Evolutionary conservation across 495 filamentous ascomycete genomes (phyloP).

Genomic region (Corynascus novoguineensis): DNA sequence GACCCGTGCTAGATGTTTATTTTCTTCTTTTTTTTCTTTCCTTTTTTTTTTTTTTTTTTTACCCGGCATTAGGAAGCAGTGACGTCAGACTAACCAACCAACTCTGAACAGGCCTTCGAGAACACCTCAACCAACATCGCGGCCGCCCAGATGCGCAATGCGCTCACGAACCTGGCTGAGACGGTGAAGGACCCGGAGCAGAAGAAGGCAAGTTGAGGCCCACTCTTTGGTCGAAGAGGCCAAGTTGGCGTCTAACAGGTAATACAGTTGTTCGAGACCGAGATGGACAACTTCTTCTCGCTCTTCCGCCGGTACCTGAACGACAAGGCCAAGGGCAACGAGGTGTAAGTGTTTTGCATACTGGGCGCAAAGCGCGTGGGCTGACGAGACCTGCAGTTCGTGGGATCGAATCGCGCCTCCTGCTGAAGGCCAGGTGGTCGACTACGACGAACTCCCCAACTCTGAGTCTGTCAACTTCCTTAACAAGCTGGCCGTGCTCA

Average conservation of each 20-base stretch:
- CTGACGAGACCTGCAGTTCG: constrained; percentile 45
- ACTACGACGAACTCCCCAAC: constrained; percentile 81
- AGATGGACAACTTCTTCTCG: constrained; percentile 99
- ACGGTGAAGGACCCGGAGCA: constrained; percentile 72
- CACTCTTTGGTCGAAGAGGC: too few relatives aligned
- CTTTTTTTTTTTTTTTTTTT: background rate
- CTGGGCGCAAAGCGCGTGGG: background rate
- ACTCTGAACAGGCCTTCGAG: constrained; percentile 77
- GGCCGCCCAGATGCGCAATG: constrained; percentile 98
- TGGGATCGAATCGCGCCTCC: constrained; percentile 96
- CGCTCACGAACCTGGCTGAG: constrained; percentile 85
- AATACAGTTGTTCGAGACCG: constrained; percentile 76
- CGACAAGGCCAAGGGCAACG: constrained; percentile 97
- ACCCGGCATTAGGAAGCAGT: background rate
- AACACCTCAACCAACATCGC: constrained; percentile 98
- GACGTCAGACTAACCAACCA: constrained; percentile 17
- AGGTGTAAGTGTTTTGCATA: constrained; percentile 49
- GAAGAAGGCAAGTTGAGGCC: constrained; percentile 62
- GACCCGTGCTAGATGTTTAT: constrained; percentile 7
- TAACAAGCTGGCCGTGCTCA: constrained; percentile 95
- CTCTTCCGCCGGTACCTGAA: constrained; percentile 97
- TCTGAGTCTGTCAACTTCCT: constrained; percentile 87
- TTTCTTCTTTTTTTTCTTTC: background rate
- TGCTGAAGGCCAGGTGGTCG: constrained; percentile 82
- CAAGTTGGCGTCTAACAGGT: constrained; percentile 8